Conservation (phyloP, 352 stramenopile species). For the Phytophthora aleatoria region DNA sequence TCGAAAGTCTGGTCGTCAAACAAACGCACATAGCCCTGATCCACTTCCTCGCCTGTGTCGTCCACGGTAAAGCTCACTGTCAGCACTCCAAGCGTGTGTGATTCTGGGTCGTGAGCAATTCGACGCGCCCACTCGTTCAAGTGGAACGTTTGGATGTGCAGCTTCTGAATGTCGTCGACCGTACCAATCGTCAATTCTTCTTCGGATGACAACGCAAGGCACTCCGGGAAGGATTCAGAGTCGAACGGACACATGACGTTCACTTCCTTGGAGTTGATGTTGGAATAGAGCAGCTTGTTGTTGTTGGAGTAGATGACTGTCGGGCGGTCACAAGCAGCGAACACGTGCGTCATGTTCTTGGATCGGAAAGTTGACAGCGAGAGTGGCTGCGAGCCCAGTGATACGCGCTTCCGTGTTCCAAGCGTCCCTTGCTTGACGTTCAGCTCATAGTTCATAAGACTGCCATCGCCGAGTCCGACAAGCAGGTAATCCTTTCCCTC, state of each 20-base stretch:
- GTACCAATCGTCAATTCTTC: conserved; percentile 95
- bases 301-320: conserved; percentile 98
- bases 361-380: conserved; percentile 92
- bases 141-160: conserved; percentile 97
- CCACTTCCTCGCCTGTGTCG: conserved; percentile 84
- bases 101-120: conserved; percentile 88
- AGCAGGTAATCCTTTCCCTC: conserved; percentile 92
- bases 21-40: conserved; percentile 92
- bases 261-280: conserved; percentile 93
- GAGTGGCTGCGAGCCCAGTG: conserved; percentile 95
- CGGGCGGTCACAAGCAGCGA: conserved; percentile 96
- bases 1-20: conserved; percentile 98
- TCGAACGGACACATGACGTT: conserved; percentile 94
- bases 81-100: conserved; percentile 82
- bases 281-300: conserved; percentile 97
- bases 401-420: conserved; percentile 93
- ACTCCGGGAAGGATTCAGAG: conserved; percentile 93
- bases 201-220: conserved; percentile 95
- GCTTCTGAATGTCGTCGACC: conserved; percentile 99
- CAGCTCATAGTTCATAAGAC: conserved; percentile 93
- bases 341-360: conserved; percentile 94
- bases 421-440: conserved; percentile 50
- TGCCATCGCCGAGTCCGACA: conserved; percentile 97
- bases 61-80: conserved; percentile 85
- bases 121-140: conserved; percentile 93